A percentile compares a stretch with the other conserved stretches of the same genome.
phyloP scores from a whole-genome alignment of 2,329 filamentous ascomycete species.

The Fusarium heterosporum region DNA sequence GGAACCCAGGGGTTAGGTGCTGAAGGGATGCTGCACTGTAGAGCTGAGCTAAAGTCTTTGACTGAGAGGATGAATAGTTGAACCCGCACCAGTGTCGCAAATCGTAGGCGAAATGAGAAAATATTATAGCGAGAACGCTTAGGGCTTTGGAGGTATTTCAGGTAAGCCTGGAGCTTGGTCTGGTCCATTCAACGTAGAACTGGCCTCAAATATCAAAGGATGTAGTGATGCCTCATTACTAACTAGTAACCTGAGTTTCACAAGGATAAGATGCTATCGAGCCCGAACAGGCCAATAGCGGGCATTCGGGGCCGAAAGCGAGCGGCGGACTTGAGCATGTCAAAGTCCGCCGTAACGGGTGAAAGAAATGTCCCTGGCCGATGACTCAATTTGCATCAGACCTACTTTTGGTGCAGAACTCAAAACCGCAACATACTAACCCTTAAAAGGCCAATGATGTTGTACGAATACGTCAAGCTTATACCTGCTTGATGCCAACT shows the following conservation, averaged over 20 bases:
- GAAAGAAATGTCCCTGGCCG: neutral
- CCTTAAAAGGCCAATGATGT: conserved; percentile 1
- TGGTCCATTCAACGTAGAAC: neutral
- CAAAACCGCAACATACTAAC: neutral
- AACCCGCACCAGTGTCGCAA: conserved; percentile 16
- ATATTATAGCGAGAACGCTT: neutral
- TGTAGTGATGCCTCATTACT: neutral
- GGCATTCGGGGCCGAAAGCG: conserved; percentile 19
- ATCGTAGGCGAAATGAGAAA: neutral
- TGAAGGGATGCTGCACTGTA: neutral
- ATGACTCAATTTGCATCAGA: conserved; percentile 14
- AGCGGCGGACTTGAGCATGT: conserved; percentile 32
- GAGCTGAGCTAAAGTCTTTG: conserved; percentile 9
- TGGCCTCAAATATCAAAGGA: conserved; percentile 8
- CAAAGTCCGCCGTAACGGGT: conserved; percentile 29
- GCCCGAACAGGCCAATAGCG: conserved; percentile 27
- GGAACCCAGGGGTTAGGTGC: conserved; percentile 20
- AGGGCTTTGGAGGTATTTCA: neutral
- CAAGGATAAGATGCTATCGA: conserved; percentile 16
- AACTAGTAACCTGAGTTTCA: conserved; percentile 8
- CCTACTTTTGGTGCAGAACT: neutral
- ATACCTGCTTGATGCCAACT: neutral
- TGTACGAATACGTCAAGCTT: neutral
- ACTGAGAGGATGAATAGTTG: conserved; percentile 1
- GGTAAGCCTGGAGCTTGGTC: neutral